Conservation (phyloP, 179 eudicot genomes). For the Patellifolia procumbens region DNA sequence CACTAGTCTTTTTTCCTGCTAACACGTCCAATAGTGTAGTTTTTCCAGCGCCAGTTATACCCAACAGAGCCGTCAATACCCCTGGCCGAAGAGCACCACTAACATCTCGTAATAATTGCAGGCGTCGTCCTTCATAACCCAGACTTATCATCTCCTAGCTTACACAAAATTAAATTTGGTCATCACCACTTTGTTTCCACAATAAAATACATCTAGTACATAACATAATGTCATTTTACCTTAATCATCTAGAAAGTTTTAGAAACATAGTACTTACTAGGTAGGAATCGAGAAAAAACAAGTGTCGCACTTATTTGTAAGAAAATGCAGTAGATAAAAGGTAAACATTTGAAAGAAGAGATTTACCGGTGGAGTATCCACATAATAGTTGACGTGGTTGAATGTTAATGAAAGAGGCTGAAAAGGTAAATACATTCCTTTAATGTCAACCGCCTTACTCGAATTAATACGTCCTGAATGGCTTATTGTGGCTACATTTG, state of each 20-base stretch:
- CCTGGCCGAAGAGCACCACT: constrained; percentile 92
- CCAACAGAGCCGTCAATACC: constrained; percentile 75
- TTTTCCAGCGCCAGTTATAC: constrained; percentile 92
- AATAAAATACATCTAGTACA: neutral
- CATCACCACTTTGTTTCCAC: neutral
- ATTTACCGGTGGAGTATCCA: constrained; percentile 82
- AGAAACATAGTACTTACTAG: neutral
- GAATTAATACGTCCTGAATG: constrained; percentile 15
- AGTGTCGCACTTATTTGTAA: too few relatives aligned
- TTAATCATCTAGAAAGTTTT: too few relatives aligned
- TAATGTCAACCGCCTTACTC: too few relatives aligned
- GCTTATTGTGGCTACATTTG: neutral
- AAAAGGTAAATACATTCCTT: constrained; percentile 81
- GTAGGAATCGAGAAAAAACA: too few relatives aligned
- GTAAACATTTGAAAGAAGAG: neutral
- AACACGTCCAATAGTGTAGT: constrained; percentile 85
- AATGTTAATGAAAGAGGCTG: constrained; percentile 71
- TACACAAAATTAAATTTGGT: neutral
- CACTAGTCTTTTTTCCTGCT: constrained; percentile 87
- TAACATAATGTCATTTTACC: too few relatives aligned
- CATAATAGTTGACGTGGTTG: constrained; percentile 67
- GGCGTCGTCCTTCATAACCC: constrained; percentile 58
- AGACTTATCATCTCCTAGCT: constrained; percentile 72
- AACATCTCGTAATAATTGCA: constrained; percentile 63
- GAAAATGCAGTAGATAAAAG: neutral